Evolutionary conservation across 1,284 basidiomycete genomes (phyloP), one percentile per base, ranked within the genome.

Genomic region (Ustilago trichophora): DNA sequence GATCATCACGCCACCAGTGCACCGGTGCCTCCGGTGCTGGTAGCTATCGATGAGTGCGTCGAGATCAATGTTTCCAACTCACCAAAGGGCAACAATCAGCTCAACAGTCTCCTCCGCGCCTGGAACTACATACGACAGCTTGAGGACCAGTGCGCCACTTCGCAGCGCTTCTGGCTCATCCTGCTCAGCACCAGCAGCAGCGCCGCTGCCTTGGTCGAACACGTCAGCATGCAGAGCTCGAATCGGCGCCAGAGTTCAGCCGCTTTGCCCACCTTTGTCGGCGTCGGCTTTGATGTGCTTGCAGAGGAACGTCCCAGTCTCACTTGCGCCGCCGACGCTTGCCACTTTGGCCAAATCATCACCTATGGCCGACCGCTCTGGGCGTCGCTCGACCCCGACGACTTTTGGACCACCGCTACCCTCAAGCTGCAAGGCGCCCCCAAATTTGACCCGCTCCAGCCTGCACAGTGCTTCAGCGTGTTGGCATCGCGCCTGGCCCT

Each of bases 171-270:
- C 26, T 55, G 52, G 52, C 44, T 55, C 11, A 26, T 55, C 6
- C 52, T 55, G 19, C 25, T 55, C 9, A 47, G 44, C 35, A 55
- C 52, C 29, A 55, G 21, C 36, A 46, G 44, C 44, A 26, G n/a
- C 18, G 18, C 26, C 29, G n/a, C 29, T 7, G 18, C 7, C n/a
- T n/a, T 43, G n/a, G 16, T 43, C 18, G 41, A 43, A 16, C 38
- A 26, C 13, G 16, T 16, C 3, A 18, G 16, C 13, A 4, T 16
- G 6, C 38, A 27, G 25, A 25, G 24, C 13, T 41, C 38, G 9
- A 2, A 4, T 7, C 24, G 38, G 4, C 24, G 24, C 13, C 10
- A 11, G 15, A 13, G 21, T 11, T 31, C 16, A n/a, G 16, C n/a
- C n/a, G 11, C 27, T 9, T 3, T 32, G 27, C 41, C 29, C 10